Evolutionary conservation across 177 flowering plant species (phyloP).

Genomic region (Tripterygium wilfordii): DNA sequence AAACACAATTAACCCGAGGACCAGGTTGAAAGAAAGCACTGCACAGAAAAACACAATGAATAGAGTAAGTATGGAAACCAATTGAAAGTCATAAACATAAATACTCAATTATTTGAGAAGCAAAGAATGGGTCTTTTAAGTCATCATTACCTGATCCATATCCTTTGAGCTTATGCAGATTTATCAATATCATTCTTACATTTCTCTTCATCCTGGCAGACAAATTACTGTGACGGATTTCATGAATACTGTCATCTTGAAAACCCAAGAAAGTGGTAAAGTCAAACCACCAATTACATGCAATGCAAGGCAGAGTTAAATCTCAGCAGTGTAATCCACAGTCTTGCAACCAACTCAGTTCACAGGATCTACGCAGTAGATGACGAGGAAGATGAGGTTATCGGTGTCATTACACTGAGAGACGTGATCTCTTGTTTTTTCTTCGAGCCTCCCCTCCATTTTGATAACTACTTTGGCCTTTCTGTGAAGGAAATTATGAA

Average conservation of each 20-base stretch:
- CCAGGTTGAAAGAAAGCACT: too few relatives aligned
- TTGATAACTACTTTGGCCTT: conserved; percentile 44
- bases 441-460: conserved; percentile 67
- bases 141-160: too few relatives aligned
- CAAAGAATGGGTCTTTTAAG: too few relatives aligned
- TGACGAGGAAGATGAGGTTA: conserved; percentile 34
- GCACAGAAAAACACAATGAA: too few relatives aligned
- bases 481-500: conserved; percentile 44
- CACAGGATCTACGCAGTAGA: conserved; percentile 72
- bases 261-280: conserved; percentile 34
- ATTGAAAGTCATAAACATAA: too few relatives aligned
- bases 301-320: conserved; percentile 40
- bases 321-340: conserved; percentile 63
- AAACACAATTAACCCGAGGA: too few relatives aligned
- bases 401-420: conserved; percentile 80
- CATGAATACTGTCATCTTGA: conserved; percentile 38
- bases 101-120: too few relatives aligned
- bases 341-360: conserved; percentile 56
- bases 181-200: neutral
- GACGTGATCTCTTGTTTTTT: conserved; percentile 95
- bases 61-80: too few relatives aligned
- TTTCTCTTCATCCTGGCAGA: conserved; percentile 56
- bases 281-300: conserved; percentile 62
- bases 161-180: too few relatives aligned
- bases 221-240: conserved; percentile 68